phyloP scores from a whole-genome alignment of 1,284 basidiomycete genomes.

The Trichosporon sp. region DNA sequence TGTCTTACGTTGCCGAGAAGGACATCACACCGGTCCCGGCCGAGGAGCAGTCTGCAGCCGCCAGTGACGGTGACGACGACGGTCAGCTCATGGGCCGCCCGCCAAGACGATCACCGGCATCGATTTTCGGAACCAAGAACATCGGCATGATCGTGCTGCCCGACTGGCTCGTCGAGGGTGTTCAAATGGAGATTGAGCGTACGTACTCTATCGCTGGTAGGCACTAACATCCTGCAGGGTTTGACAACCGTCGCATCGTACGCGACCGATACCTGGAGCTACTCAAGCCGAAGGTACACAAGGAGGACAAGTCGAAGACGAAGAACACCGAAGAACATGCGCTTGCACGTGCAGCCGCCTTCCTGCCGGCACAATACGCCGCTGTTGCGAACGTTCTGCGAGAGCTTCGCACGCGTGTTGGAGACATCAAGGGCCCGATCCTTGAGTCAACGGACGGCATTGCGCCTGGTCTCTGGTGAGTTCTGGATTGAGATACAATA shows the following conservation, averaged over 20 bases:
- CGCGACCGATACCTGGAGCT: slow-evolving; percentile 28
- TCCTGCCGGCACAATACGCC: slow-evolving; percentile 52
- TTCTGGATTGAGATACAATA: slow-evolving; percentile 9
- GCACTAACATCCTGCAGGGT: slow-evolving; percentile 7
- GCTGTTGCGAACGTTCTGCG: slow-evolving; percentile 49
- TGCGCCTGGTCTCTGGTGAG: slow-evolving; percentile 51
- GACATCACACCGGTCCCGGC: not conserved
- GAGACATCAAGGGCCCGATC: slow-evolving; percentile 32
- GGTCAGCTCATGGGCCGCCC: slow-evolving; percentile 34
- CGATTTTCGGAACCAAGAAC: slow-evolving; percentile 66
- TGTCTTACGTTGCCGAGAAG: not conserved
- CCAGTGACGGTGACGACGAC: slow-evolving; percentile 6
- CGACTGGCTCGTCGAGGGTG: slow-evolving; percentile 55
- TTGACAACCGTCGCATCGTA: slow-evolving; percentile 24
- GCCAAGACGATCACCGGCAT: slow-evolving; percentile 68
- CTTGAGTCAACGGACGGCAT: slow-evolving; percentile 50
- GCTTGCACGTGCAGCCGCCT: slow-evolving; percentile 50
- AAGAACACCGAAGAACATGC: slow-evolving; percentile 24
- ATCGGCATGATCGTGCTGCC: slow-evolving; percentile 68
- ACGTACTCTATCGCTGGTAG: slow-evolving; percentile 13
- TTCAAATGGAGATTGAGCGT: slow-evolving; percentile 45
- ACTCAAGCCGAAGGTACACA: slow-evolving; percentile 18
- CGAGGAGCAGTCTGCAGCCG: not conserved
- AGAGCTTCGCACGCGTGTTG: slow-evolving; percentile 44
- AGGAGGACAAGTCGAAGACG: slow-evolving; percentile 4